These are phyloP conservation scores for Ophiostoma tasmaniense DNA, from an alignment of 2,329 filamentous ascomycete genomes.

Conservation along the genomic window DNA sequence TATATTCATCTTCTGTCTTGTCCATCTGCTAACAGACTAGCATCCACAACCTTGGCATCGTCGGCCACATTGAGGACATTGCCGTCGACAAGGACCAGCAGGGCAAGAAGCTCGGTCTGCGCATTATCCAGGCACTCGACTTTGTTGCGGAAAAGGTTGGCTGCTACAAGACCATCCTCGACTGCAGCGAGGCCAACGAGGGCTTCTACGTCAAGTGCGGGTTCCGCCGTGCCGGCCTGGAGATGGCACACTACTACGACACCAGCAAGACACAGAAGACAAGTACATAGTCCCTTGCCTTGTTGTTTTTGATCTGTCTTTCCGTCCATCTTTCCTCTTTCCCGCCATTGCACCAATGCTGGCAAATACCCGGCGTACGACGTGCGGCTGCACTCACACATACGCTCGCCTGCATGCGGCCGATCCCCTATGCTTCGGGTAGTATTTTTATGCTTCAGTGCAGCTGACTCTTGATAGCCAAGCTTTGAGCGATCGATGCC, in stretches of 20 bases:
- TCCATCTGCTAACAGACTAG: conserved; percentile 31
- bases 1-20: neutral
- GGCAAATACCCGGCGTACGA: neutral
- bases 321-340: neutral
- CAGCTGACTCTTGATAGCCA: neutral
- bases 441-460: neutral
- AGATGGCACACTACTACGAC: conserved; percentile 96
- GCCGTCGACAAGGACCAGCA: conserved; percentile 92
- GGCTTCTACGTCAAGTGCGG: conserved; percentile 98
- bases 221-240: conserved; percentile 80
- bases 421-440: neutral
- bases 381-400: neutral
- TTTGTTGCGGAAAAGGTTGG: conserved; percentile 78
- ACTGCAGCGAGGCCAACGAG: conserved; percentile 93
- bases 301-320: neutral
- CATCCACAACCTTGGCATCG: conserved; percentile 71
- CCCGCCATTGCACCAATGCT: neutral
- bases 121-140: conserved; percentile 90
- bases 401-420: neutral
- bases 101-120: conserved; percentile 89
- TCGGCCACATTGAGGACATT: conserved; percentile 97
- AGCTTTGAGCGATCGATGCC: neutral
- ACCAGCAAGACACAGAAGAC: conserved; percentile 24
- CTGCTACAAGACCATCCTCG: conserved; percentile 95
- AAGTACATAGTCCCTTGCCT: conserved; percentile 11